phyloP scores from a whole-genome alignment of 495 filamentous ascomycete genomes.

The Xylaria palmicola region DNA sequence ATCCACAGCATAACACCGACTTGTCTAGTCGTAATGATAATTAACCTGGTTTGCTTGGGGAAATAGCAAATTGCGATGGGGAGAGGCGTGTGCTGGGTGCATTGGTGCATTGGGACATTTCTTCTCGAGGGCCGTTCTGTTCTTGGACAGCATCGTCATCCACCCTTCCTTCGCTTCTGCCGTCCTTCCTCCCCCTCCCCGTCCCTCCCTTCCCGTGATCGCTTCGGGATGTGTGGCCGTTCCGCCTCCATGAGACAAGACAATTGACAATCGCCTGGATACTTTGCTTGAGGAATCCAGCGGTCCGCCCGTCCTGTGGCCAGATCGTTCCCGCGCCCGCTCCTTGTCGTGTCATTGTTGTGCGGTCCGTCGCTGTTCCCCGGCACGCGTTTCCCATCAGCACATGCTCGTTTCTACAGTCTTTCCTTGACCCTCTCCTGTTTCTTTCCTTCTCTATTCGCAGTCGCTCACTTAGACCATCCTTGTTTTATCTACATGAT shows the following conservation, averaged over 20 bases:
- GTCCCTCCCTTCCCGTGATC: slow-evolving; percentile 3
- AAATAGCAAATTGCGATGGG: slow-evolving; percentile 8
- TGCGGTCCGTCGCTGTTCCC: background rate
- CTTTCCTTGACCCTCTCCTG: slow-evolving; percentile 18
- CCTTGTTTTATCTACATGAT: background rate
- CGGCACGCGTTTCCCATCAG: background rate
- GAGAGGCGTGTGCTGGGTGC: background rate
- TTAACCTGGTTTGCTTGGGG: background rate
- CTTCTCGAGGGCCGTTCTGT: slow-evolving; percentile 1
- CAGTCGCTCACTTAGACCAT: slow-evolving; percentile 9
- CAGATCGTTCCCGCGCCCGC: slow-evolving; percentile 7
- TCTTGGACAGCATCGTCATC: slow-evolving; percentile 29
- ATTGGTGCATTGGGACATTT: background rate
- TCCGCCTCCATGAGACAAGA: slow-evolving; percentile 10
- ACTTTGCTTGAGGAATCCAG: background rate
- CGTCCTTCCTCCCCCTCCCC: slow-evolving; percentile 16
- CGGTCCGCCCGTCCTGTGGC: background rate
- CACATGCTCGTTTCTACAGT: slow-evolving; percentile 15
- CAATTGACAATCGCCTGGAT: background rate
- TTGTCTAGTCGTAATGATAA: background rate
- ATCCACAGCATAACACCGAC: slow-evolving; percentile 6
- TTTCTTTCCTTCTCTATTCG: slow-evolving; percentile 12
- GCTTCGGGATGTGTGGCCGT: slow-evolving; percentile 2
- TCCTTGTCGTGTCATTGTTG: slow-evolving; percentile 1
- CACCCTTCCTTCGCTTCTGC: slow-evolving; percentile 11